Percentiles rank a stretch among this genome's conserved stretches.
Conservation (phyloP, 345 rosid genomes). For the Alliaria petiolata region DNA sequence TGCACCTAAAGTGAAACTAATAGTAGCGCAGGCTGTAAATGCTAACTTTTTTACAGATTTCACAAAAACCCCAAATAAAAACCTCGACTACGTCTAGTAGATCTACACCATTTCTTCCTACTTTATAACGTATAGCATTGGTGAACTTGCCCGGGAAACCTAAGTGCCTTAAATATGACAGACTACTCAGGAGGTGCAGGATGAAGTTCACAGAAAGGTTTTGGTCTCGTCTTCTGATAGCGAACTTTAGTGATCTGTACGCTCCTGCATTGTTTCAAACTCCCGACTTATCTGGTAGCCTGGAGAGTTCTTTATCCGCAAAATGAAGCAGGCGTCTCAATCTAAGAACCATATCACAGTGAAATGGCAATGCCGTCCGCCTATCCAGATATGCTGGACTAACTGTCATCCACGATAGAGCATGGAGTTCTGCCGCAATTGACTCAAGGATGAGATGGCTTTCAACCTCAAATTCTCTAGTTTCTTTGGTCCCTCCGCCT, state of each 20-base stretch:
- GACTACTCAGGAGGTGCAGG: constrained; percentile 6
- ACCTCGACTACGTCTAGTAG: constrained; percentile 21
- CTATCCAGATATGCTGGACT: constrained; percentile 88
- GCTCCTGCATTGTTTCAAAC: constrained; percentile 26
- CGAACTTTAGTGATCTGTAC: neutral
- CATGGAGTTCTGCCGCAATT: constrained; percentile 92
- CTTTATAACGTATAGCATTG: constrained; percentile 10
- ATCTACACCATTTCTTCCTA: constrained; percentile 30
- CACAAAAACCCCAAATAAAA: constrained; percentile 18
- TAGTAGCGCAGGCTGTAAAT: constrained; percentile 11
- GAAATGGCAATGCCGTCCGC: constrained; percentile 86
- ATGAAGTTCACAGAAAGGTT: constrained; percentile 18
- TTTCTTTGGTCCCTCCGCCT: constrained; percentile 58
- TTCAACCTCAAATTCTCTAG: constrained; percentile 71
- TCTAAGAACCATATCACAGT: constrained; percentile 94
- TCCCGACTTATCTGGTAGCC: constrained; percentile 40
- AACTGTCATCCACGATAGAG: constrained; percentile 95
- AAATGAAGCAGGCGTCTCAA: constrained; percentile 94
- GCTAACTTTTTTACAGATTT: constrained; percentile 24
- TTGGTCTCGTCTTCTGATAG: constrained; percentile 10
- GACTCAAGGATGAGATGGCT: constrained; percentile 77
- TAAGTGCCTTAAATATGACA: neutral
- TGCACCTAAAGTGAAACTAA: constrained; percentile 16
- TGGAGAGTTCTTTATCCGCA: constrained; percentile 78
- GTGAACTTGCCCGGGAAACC: constrained; percentile 20